These are phyloP conservation scores for Nigrospora osmanthi DNA, from an alignment of 2,329 filamentous ascomycete genomes.

Conservation along the genomic window DNA sequence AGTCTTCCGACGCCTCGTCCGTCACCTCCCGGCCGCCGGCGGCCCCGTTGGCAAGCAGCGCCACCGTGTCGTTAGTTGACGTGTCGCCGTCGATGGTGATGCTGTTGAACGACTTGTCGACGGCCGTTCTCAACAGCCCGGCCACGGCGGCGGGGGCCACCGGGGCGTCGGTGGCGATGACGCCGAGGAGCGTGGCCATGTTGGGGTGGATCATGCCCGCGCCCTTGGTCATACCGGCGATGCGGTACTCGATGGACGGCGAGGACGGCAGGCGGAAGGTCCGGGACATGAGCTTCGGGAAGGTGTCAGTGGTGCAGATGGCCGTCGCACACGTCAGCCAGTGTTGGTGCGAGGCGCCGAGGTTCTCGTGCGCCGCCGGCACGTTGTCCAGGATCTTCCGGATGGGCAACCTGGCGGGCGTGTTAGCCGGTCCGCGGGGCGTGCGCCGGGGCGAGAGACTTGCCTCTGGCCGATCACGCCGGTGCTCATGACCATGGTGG, in stretches of 20 bases:
- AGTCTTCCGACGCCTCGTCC: conserved; percentile 50
- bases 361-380: conserved; percentile 62
- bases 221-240: conserved; percentile 95
- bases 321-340: conserved; percentile 84
- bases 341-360: conserved; percentile 71
- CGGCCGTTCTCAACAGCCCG: conserved; percentile 62
- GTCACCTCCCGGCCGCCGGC: conserved; percentile 64
- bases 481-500: conserved; percentile 95
- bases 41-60: conserved; percentile 89
- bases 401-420: conserved; percentile 64
- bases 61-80: conserved; percentile 93
- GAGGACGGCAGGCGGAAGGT: conserved; percentile 80
- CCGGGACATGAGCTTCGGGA: conserved; percentile 86
- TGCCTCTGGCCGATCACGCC: conserved; percentile 92
- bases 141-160: conserved; percentile 62
- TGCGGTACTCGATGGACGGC: conserved; percentile 65
- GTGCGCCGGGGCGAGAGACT: conserved; percentile 6
- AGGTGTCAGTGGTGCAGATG: conserved; percentile 97
- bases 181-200: conserved; percentile 91
- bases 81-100: conserved; percentile 97
- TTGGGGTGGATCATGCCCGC: conserved; percentile 99
- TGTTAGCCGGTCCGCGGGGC: background rate
- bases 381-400: conserved; percentile 81
- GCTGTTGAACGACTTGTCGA: conserved; percentile 85
- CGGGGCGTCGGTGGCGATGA: conserved; percentile 86